phyloP scores from a whole-genome alignment of 805 yeast genomes.

The Kodamaea leandrae region DNA sequence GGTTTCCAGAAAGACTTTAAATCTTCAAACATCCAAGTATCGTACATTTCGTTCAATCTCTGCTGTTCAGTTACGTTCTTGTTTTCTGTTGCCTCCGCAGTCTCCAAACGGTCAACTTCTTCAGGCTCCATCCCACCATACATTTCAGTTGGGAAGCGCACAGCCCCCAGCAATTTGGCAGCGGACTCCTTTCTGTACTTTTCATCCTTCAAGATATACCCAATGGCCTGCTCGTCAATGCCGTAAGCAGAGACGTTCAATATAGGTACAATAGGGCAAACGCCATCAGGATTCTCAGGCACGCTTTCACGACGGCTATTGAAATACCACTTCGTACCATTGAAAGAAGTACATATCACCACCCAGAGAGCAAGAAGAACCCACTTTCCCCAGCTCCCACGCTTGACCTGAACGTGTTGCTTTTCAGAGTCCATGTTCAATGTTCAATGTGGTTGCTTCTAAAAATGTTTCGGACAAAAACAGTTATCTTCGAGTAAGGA shows the following conservation, averaged over 20 bases:
- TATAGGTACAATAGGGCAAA: constrained; percentile 36
- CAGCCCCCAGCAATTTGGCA: constrained; percentile 25
- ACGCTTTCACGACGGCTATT: neutral
- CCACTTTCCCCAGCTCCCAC: no score
- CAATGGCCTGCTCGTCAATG: constrained; percentile 20
- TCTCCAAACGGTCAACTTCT: constrained; percentile 21
- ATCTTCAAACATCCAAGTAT: no score
- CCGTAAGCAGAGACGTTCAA: constrained; percentile 25
- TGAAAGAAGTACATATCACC: no score
- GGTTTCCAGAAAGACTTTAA: no score
- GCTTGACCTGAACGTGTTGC: neutral
- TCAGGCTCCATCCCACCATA: constrained; percentile 26
- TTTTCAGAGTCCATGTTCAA: no score
- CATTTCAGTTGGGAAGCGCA: constrained; percentile 30
- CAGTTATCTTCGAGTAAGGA: no score
- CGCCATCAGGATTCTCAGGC: constrained; percentile 25
- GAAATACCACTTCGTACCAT: neutral
- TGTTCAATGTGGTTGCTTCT: no score
- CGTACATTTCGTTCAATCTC: no score
- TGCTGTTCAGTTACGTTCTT: constrained; percentile 22
- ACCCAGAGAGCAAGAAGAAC: no score
- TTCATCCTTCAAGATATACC: constrained; percentile 26
- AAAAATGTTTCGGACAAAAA: no score
- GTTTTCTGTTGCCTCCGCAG: constrained; percentile 23
- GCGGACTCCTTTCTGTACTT: constrained; percentile 22